A percentile compares a stretch with the other conserved stretches of the same genome.
Conservation (phyloP, 768 basidiomycete species). For the Cantharellus cinnabarinus region DNA sequence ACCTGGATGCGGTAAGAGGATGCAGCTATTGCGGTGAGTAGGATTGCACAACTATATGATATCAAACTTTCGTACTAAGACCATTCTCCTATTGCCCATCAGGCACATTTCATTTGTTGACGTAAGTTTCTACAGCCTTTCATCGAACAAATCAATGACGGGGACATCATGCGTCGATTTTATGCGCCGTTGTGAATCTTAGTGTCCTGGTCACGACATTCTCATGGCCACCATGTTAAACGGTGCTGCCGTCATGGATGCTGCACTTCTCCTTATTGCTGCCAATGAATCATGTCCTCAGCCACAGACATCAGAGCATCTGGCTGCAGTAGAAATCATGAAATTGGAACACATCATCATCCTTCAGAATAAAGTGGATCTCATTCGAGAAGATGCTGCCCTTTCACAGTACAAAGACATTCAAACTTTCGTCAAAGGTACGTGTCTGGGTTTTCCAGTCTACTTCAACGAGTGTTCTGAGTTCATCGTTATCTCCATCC, state of each 20-base stretch:
- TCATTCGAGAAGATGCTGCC: conserved; percentile 89
- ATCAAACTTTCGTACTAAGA: no score
- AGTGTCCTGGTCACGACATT: conserved; percentile 90
- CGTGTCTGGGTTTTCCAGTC: background rate
- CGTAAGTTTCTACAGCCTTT: conserved; percentile 9
- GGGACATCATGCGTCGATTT: background rate
- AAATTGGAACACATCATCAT: conserved; percentile 96
- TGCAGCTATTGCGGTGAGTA: conserved; percentile 60
- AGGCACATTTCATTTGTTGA: conserved; percentile 96
- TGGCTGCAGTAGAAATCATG: conserved; percentile 99
- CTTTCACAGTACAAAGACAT: conserved; percentile 95
- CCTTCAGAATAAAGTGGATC: conserved; percentile 94
- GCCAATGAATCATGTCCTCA: conserved; percentile 99
- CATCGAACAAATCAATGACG: background rate
- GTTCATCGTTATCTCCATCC: background rate
- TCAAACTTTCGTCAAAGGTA: conserved; percentile 83
- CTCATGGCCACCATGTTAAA: conserved; percentile 99
- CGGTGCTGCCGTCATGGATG: conserved; percentile 99
- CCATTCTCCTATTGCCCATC: background rate
- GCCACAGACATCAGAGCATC: conserved; percentile 95
- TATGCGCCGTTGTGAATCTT: background rate
- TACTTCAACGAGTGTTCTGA: background rate
- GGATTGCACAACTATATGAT: background rate
- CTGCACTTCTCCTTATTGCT: conserved; percentile 83
- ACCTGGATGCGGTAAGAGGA: conserved; percentile 71